phyloP scores from a whole-genome alignment of 495 filamentous ascomycete species.

The Xylaria curta region DNA sequence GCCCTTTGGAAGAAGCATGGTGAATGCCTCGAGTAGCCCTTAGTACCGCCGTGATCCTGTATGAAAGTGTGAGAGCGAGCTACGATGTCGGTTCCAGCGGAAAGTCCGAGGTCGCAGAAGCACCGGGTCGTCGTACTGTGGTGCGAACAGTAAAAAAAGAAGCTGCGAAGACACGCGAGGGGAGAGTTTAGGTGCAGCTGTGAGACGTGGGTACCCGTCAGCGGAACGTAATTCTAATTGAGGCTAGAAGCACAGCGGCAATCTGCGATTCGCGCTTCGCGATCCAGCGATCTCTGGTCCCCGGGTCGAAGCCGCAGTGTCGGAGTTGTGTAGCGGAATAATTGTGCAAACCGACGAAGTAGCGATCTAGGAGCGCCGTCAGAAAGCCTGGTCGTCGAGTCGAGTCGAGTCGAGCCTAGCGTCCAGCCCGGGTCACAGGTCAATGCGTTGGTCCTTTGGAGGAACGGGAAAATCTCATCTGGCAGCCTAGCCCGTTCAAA shows the following conservation, averaged over 20 bases:
- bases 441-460: not conserved
- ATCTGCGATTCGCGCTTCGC: not conserved
- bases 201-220: constrained; percentile 15
- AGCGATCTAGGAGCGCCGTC: not conserved
- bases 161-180: not conserved
- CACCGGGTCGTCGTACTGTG: not conserved
- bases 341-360: not conserved
- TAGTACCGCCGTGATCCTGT: constrained; percentile 41
- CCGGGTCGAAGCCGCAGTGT: not conserved
- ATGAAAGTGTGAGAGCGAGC: constrained; percentile 18
- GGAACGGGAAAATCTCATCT: constrained; percentile 7
- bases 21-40: constrained; percentile 44
- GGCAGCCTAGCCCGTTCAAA: not conserved
- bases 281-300: constrained; percentile 8
- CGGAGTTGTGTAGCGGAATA: not conserved
- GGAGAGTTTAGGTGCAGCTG: not conserved
- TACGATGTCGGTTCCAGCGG: not conserved
- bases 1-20: constrained; percentile 79
- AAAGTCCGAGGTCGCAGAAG: not conserved
- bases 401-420: not conserved
- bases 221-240: not conserved
- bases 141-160: not conserved
- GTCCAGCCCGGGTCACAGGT: not conserved
- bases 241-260: not conserved
- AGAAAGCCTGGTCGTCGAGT: not conserved